Evolutionary conservation across 495 filamentous ascomycete genomes (phyloP).

Genomic region (Neurospora sp.): DNA sequence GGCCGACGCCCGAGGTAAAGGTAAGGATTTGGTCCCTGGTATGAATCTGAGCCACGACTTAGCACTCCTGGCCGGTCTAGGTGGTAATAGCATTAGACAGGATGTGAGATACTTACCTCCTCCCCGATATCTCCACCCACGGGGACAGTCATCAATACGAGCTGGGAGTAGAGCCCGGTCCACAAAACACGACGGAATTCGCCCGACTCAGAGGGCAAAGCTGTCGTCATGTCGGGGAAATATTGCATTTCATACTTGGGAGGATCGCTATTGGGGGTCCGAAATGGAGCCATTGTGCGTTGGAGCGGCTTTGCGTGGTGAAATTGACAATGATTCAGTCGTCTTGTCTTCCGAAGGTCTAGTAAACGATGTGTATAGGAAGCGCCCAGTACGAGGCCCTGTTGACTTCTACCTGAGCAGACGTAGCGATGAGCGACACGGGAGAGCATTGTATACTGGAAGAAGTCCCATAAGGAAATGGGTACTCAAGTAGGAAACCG

Average conservation of each 20-base stretch:
- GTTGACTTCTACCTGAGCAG: neutral
- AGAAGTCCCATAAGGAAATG: neutral
- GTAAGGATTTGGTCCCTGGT: constrained; percentile 56
- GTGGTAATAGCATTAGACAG: constrained; percentile 11
- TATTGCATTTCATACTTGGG: constrained; percentile 49
- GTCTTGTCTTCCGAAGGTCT: neutral
- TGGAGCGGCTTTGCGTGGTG: neutral
- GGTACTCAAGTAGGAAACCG: neutral
- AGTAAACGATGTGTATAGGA: neutral
- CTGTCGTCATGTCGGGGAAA: constrained; percentile 43
- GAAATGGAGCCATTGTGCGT: constrained; percentile 13
- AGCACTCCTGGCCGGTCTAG: neutral
- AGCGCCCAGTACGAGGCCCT: neutral
- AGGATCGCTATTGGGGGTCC: constrained; percentile 23
- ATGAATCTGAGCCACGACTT: constrained; percentile 21
- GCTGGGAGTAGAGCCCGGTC: constrained; percentile 51
- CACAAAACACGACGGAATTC: constrained; percentile 53
- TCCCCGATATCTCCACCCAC: constrained; percentile 57
- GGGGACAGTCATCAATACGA: constrained; percentile 55
- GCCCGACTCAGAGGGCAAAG: constrained; percentile 38
- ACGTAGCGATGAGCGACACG: neutral
- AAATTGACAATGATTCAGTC: neutral
- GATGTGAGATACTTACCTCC: constrained; percentile 31
- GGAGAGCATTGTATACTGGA: neutral
- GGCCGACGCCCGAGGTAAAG: constrained; percentile 48